Evolutionary conservation across 352 stramenopile genomes (phyloP), one percentile per base, ranked within the genome.

Genomic region (Globisporangium spinosum): DNA sequence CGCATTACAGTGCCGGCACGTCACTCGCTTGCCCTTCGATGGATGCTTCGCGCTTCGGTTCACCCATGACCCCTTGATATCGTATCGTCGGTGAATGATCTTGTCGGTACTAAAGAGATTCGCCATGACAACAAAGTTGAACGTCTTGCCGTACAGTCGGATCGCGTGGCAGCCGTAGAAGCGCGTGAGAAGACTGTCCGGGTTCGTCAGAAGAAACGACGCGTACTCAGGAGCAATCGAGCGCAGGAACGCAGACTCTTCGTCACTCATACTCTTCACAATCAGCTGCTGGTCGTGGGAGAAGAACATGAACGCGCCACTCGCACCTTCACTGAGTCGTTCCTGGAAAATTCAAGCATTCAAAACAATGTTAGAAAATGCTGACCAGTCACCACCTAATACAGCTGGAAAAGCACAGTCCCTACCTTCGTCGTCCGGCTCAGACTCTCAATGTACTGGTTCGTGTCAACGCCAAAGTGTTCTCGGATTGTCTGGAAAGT

Each of bases 101-200:
- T 87, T 89, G 27, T 91, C 82, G 13, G 80, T 92, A 62, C 80
- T 93, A 62, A 96, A 96, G 27, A 96, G 62, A 56, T 96, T 96
- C 7, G 86, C 83, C 88, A 96, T 96, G 25, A 96, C 88, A 22
- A 96, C 86, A 64, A 96, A 96, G 75, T 96, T 91, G 73, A 96
- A 96, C 53, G 86, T 94, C 70, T 93, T 95, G 72, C 87, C 87
- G 68, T 95, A 95, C 25, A 95, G 35, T 0, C 87, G 83, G 62
- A 95, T 93, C 6, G 87, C 87, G 72, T 95, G 87, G 34, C 87
- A 95, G 23, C 87, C 87, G 55, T 90, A 95, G 60, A 95, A 95
- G 9, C 87, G 81, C 45, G 85, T 94, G 34, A 95, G 67, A 40
- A 95, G 69, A 63, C 82, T 93, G 64, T 95, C 87, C 0, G 88